Evolutionary conservation across 2,329 filamentous ascomycete genomes (phyloP).

Genomic region (Leptoxyphium fumago): DNA sequence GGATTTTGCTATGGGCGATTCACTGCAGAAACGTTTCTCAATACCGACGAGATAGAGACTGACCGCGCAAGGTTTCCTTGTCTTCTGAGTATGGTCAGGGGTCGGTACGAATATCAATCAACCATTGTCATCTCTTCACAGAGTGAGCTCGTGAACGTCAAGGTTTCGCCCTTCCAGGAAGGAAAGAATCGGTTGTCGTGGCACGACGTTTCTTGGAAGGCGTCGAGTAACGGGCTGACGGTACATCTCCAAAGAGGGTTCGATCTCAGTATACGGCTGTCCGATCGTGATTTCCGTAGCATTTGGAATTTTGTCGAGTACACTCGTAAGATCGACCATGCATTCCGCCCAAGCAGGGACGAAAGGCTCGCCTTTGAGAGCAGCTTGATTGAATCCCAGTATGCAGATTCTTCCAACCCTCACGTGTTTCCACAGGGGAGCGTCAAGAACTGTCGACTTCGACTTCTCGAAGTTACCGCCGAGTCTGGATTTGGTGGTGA

Average conservation of each 20-base stretch:
- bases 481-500: constrained; percentile 60
- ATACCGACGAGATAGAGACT: constrained; percentile 55
- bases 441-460: constrained; percentile 54
- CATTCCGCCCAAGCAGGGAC: constrained; percentile 51
- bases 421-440: constrained; percentile 63
- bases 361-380: constrained; percentile 57
- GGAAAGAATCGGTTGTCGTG: constrained; percentile 51
- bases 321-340: constrained; percentile 58
- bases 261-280: constrained; percentile 53
- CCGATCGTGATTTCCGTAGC: constrained; percentile 61
- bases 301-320: constrained; percentile 79
- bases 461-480: constrained; percentile 57
- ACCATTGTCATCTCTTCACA: constrained; percentile 67
- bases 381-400: constrained; percentile 61
- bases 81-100: constrained; percentile 60
- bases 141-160: constrained; percentile 59
- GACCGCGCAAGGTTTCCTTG: constrained; percentile 58
- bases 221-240: constrained; percentile 49
- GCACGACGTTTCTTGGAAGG: constrained; percentile 70
- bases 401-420: constrained; percentile 59
- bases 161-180: constrained; percentile 46
- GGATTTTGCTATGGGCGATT: constrained; percentile 70
- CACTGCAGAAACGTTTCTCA: constrained; percentile 57
- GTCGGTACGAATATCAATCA: constrained; percentile 52
- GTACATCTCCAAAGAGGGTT: constrained; percentile 64